Evolutionary conservation across 1,139 yeast genomes (phyloP).

Genomic region (Meyerozyma athensensis): DNA sequence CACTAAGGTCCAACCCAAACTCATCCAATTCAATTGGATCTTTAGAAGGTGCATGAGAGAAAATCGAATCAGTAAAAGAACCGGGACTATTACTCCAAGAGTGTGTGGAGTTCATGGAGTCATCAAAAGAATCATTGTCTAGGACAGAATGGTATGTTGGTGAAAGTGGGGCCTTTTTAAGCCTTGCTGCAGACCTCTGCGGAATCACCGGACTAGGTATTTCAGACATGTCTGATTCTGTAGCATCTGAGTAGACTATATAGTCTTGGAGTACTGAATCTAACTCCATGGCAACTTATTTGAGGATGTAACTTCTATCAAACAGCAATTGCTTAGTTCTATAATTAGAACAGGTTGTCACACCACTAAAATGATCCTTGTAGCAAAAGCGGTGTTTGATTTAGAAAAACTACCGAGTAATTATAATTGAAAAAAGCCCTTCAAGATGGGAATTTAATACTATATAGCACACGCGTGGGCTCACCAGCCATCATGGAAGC

Average conservation of each 20-base stretch:
- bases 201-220: slow-evolving; percentile 10
- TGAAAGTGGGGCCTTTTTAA: not conserved
- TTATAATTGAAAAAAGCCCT: no score
- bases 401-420: no score
- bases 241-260: slow-evolving; percentile 6
- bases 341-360: no score
- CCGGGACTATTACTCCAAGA: slow-evolving; percentile 9
- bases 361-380: no score
- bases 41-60: slow-evolving; percentile 12
- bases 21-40: slow-evolving; percentile 6
- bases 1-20: slow-evolving; percentile 13
- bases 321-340: not conserved
- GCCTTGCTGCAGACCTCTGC: slow-evolving; percentile 10
- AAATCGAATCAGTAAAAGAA: slow-evolving; percentile 17
- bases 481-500: not conserved
- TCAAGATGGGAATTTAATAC: no score
- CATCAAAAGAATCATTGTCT: slow-evolving; percentile 13
- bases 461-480: not conserved
- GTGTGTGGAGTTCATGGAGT: slow-evolving; percentile 2
- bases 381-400: no score
- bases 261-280: slow-evolving; percentile 5
- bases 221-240: not conserved
- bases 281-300: not conserved
- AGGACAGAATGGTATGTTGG: slow-evolving; percentile 9
- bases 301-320: not conserved